Evolutionary conservation across 164 flowering plant genomes (phyloP), one percentile per base, ranked within the genome.

Genomic region (Chimonanthus praecox): DNA sequence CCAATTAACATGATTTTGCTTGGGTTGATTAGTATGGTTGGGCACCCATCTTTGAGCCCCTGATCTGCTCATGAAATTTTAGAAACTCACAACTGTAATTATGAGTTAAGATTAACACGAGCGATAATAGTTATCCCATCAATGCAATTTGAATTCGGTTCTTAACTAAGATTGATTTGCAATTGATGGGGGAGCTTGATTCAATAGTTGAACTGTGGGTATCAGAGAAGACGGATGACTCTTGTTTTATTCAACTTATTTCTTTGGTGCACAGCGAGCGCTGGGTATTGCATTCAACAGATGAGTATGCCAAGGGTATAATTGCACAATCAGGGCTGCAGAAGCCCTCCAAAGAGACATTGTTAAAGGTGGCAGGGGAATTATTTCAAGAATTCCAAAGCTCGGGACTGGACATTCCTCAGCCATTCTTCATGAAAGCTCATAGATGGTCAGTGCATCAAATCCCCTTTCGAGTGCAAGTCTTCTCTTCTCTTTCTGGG

Each of bases 201-300:
- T 33, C 33, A 33, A 33, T 33, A 33, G 33, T 33, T 33, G 33
- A 33, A 33, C 33, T 33, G 33, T 33, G 33, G 33, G 33, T 33
- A 33, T 1, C 33, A 33, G 33, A 33, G 33, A 33, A 33, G 33
- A 33, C 0, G 33, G 33, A 33, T 33, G 33, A 33, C 33, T 33
- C 33, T 33, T 33, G 33, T 33, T 33, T 33, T 54, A 54, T n/a
- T 54, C 60, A 11, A 11, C 21, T n/a, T 69, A 2, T 66, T 73
- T 62, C 47, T 71, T 74, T 74, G n/a, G 49, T 68, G 54, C 67
- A 18, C 74, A 91, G 92, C 74, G 94, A 92, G 75, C 74, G 87
- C 16, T 92, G 95, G 97, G 90, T 92, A 48, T 78, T 92, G 79
- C 94, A 92, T 82, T 92, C 94, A 46, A 90, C 92, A 2, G 71